Evolutionary conservation across 306 rosid genomes (phyloP).

Genomic region (Rosa chinensis): DNA sequence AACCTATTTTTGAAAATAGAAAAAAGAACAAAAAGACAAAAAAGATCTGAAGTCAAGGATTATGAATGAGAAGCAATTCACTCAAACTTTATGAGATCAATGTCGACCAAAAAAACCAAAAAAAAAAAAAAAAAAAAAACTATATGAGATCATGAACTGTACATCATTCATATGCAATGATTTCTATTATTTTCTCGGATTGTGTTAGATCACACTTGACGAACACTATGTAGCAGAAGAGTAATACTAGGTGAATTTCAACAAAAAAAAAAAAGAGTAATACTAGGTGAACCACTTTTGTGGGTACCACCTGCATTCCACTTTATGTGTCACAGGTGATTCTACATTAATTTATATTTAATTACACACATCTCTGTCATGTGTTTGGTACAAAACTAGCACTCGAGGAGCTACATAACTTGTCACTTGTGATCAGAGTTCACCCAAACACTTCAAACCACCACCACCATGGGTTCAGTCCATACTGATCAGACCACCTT

Average conservation of each 20-base stretch:
- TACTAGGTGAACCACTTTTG: too few relatives aligned
- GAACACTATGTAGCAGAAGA: too few relatives aligned
- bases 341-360: background rate
- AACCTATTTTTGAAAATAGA: background rate
- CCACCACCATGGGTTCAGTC: constrained; percentile 33
- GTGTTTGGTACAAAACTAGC: background rate
- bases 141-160: background rate
- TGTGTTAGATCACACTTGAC: too few relatives aligned
- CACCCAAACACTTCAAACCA: constrained; percentile 52
- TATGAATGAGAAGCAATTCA: background rate
- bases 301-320: too few relatives aligned
- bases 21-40: background rate
- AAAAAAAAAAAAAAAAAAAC: too few relatives aligned
- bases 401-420: background rate
- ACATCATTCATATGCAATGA: background rate
- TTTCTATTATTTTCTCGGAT: too few relatives aligned
- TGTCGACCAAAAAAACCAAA: background rate
- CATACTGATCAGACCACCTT: constrained; percentile 18
- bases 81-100: background rate
- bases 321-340: too few relatives aligned
- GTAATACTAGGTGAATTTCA: too few relatives aligned
- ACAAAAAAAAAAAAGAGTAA: too few relatives aligned
- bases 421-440: constrained; percentile 22
- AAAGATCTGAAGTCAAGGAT: background rate
- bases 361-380: background rate